Base-by-base conservation (phyloP, 75 land plant genomes). In the Pinus taeda region DNA sequence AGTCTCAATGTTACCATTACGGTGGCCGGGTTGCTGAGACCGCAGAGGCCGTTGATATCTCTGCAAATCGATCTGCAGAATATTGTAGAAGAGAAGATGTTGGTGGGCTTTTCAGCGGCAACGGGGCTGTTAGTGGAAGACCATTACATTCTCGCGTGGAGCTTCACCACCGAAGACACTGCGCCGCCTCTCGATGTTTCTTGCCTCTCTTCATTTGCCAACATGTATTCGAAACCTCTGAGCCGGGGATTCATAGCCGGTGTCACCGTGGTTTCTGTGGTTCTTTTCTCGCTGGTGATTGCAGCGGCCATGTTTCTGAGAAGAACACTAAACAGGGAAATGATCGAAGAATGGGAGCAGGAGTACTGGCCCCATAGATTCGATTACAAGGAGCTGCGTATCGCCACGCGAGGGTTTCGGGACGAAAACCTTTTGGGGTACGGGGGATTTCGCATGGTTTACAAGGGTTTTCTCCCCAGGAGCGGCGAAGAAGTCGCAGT, bases 361-460 rank as follows among this genome's bases (percentile, higher is more conserved):
- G 81, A 83, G n/a, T 75, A 59, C 37, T 79, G 85, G 26, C 81
- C 82, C 4, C 83, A 83, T 21, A 75, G 85, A 33, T 80, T 80
- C 57, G 33, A 64, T 37, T 90, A 87, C 83, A 74, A 82, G 17
- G 83, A 87, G 18, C 81, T 90, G 20, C 15, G 77, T 18, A 2
- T 29, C 4, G 89, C 92, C 57, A 90, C 92, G 3, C 65, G 71
- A 33, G 81, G 80, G 0, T 90, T 90, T 76, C 60, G 42, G 2
- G 84, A 84, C 1, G 56, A 59, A 56, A 62, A 76, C 15, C 30
- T 84, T 3, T 53, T 90, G 7, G 92, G 92, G 3, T 11, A 1
- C 0, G 92, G 92, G 0, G 92, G 90, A 17, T 91, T 88, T 71
- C 91, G 91, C 6, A 75, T 55, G 22, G 93, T 91, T 9, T 90